Evolutionary conservation across 2,329 filamentous ascomycete species (phyloP), one percentile per base, ranked within the genome.

Genomic region (Paracorniculantispora psalliotae): DNA sequence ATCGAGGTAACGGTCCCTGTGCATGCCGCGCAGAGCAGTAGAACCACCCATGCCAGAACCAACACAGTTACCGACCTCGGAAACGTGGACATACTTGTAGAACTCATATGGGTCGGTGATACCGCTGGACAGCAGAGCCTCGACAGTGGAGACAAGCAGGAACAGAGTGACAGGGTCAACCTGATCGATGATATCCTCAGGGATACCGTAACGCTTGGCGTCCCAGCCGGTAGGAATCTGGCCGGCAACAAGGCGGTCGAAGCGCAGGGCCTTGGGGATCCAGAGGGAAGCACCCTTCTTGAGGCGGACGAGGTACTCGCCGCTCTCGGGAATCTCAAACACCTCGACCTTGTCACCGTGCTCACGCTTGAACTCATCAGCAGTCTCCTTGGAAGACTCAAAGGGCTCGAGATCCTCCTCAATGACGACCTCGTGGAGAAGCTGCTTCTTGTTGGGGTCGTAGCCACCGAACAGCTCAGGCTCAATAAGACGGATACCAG

Each of bases 31-130:
- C 64, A 99, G 84, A 67, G 94, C 94, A 68, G 85, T 86, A 62
- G 92, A 89, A 77, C 94, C 96, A 83, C 94, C 94, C 80, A 99
- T 96, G 81, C 96, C 94, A 33, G 96, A 99, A 75, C 94, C 94
- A 66, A 99, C 87, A 72, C 93, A 97, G 83, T 99, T 99, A 74
- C 94, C 94, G 54, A 99, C 90, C 72, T 99, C 91, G 8, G 94
- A 97, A 62, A 99, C 86, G 75, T 99, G 94, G 63, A 99, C 92
- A 69, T 99, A 99, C 81, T 97, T 92, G 85, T 99, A 99, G 79
- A 99, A 97, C 78, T 99, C 94, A 72, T 97, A 99, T 21, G 94
- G 96, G 72, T 99, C 96, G 26, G 94, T 97, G 73, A 99, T 93
- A 86, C 94, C 94, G 63, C 91, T 89, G 30, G 91, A 89, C 54